Conservation (phyloP, 1,284 basidiomycete species). For the Heterobasidion parviporum region DNA sequence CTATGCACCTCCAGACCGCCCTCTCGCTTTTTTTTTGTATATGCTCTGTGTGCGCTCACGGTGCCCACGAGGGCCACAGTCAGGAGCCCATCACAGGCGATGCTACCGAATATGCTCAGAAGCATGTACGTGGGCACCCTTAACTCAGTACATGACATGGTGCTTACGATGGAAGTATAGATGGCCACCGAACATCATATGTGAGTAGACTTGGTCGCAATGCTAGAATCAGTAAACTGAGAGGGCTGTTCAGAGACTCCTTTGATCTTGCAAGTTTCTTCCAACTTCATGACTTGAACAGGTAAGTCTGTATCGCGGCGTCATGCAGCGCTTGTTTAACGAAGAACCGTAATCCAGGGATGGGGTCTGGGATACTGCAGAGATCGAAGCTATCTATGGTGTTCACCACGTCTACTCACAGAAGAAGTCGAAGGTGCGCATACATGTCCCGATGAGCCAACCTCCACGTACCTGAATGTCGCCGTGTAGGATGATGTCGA, state of each 20-base stretch:
- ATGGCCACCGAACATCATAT: slow-evolving; percentile 85
- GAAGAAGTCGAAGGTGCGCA: slow-evolving; percentile 68
- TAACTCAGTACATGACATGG: slow-evolving; percentile 3
- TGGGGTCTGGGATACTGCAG: slow-evolving; percentile 68
- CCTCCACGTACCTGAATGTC: neutral
- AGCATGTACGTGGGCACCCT: slow-evolving; percentile 42
- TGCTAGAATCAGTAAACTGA: neutral
- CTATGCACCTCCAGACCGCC: slow-evolving; percentile 9
- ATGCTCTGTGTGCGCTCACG: slow-evolving; percentile 30
- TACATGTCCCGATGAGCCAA: neutral
- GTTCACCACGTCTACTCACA: slow-evolving; percentile 93
- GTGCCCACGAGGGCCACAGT: slow-evolving; percentile 24
- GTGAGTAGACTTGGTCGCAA: slow-evolving; percentile 29
- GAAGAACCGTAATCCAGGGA: slow-evolving; percentile 33
- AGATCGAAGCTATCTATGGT: slow-evolving; percentile 89
- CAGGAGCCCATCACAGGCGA: slow-evolving; percentile 5
- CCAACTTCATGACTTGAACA: slow-evolving; percentile 86
- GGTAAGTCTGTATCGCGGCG: slow-evolving; percentile 31
- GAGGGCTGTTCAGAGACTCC: slow-evolving; percentile 44
- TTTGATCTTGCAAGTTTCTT: slow-evolving; percentile 80
- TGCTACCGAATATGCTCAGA: slow-evolving; percentile 48
- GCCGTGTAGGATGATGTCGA: slow-evolving; percentile 59
- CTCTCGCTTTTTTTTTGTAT: slow-evolving; percentile 5
- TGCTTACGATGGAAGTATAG: slow-evolving; percentile 29
- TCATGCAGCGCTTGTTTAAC: neutral